Evolutionary conservation across 192 early-diverging fungal species (phyloP), one percentile per base, ranked within the genome.

Genomic region (Entomortierella beljakovae): DNA sequence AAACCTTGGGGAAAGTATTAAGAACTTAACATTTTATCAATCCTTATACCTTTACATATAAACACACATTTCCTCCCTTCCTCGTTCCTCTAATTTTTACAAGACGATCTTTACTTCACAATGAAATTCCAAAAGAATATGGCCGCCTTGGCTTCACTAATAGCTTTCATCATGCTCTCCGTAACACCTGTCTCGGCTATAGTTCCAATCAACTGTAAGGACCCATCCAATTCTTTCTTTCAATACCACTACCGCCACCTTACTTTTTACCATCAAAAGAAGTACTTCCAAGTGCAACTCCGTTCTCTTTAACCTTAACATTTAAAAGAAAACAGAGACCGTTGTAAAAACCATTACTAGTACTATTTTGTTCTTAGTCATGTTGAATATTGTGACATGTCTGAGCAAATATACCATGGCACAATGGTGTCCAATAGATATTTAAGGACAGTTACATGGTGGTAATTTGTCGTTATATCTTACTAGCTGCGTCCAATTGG

Each of bases 41-140:
- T n/a, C n/a, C n/a, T n/a, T 53, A 34, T 54, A 40, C 54, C 33
- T 38, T 40, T 33, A 56, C 56, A 34, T 13, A 56, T n/a, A n/a
- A n/a, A n/a, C n/a, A n/a, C 31, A 23, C 51, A 8, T 48, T n/a
- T 29, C 32, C 10, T 68, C 40, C 7, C 25, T 52, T 38, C 49
- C 22, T 55, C 48, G n/a, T n/a, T 46, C 7, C 28, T 15, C 23
- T 43, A 50, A 22, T 35, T 23, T 50, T 26, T 38, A 52, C 37
- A 64, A 50, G 57, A 48, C 57, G n/a, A 63, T 25, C 60, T 37
- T 9, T 37, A 25, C 32, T 49, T 43, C 34, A 63, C 49, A 26
- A 79, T 79, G 75, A 68, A 79, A 57, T 55, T 64, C 40, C 54
- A 67, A 55, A 63, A 64, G 75, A 79, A 70, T 62, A 79, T 70